Base-by-base conservation (phyloP, 176 grass and related monocot species). In the Musa acuminata region DNA sequence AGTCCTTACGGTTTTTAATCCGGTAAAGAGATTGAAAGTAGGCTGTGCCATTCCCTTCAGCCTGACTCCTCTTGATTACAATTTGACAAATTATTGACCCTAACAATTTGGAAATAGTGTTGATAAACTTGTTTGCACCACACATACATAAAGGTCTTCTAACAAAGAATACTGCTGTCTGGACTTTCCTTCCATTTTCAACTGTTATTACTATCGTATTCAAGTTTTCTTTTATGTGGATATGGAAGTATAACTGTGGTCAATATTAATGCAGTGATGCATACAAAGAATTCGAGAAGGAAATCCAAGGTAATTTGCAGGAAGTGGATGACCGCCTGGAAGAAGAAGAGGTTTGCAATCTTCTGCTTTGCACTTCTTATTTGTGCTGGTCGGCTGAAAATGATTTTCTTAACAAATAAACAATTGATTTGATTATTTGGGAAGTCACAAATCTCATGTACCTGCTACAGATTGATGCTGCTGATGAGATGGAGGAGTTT, bases 201-300 rank as follows among this genome's bases (percentile, higher is more conserved):
- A n/a, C 17, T 19, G 20, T 8, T 62, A 58, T 58, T 14, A 12
- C 55, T 17, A 58, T 14, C 55, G 7, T 62, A 17, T 49, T 20
- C 6, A 48, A 14, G 7, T 7, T 14, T 14, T 19, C 17, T 9
- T 48, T 20, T 25, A 16, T 48, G 22, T 77, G 75, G 55, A 27
- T 52, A 20, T 57, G 51, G 21, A 12, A 13, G 51, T 52, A 19
- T 14, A 63, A 52, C 13, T 51, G 55, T 71, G 16, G 69, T 64
- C 12, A 27, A 80, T 62, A 17, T 58, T 82, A 20, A n/a, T 77
- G 25, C 82, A 99, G 96, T 58, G 88, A 99, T 26, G 91, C 88
- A 0, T 93, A 89, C 78, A 99, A 99, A 91, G 96, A 91, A 87
- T 99, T 99, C 62, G 88, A 94, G 79, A 94, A 94, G 80, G 96